Conservation (phyloP, 306 rosid species). For the Quercus rubra region DNA sequence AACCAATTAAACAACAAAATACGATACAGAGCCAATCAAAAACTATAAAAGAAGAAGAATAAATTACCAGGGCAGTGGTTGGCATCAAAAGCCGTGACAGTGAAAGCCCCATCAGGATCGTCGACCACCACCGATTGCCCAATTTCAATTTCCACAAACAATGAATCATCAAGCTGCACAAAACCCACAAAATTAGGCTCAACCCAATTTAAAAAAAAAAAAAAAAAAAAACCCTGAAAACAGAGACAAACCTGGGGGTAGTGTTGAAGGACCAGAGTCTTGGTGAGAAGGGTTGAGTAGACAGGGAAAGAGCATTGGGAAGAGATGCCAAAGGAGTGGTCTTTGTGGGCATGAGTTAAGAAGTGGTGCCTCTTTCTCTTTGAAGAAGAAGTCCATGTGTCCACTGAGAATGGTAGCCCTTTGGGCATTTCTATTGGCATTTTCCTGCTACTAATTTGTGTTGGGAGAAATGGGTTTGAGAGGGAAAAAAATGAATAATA, state of each 20-base stretch:
- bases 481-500: background rate
- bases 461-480: background rate
- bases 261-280: no score
- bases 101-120: no score
- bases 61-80: slow-evolving; percentile 47
- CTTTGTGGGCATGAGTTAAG: no score
- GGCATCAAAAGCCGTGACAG: no score
- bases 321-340: no score
- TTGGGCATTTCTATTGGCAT: slow-evolving; percentile 87
- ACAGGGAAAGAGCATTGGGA: no score
- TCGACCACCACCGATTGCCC: no score
- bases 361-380: no score
- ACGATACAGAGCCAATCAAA: background rate
- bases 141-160: no score
- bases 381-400: no score
- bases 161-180: no score
- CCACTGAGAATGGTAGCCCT: slow-evolving; percentile 73
- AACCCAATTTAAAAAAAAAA: background rate
- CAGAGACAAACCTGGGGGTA: slow-evolving; percentile 1
- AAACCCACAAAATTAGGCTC: background rate
- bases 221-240: background rate
- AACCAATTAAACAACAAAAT: background rate
- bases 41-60: background rate
- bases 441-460: background rate
- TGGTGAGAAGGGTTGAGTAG: no score